phyloP scores from a whole-genome alignment of 371 early-diverging fungal species.

The Basidiobolus meristosporus region DNA sequence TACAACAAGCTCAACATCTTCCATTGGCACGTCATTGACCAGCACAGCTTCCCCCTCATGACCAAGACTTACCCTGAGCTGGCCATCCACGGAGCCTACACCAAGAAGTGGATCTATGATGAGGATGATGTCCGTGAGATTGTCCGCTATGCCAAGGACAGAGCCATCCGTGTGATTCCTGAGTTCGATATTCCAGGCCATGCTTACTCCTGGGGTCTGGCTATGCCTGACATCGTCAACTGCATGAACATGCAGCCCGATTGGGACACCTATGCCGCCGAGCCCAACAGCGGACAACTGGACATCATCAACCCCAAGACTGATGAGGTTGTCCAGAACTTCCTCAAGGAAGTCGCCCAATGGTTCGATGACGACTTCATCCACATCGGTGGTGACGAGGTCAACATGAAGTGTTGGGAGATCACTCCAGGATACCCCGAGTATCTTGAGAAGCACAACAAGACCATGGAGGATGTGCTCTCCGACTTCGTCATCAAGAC shows the following conservation, averaged over 20 bases:
- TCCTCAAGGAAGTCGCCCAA: conserved; percentile 35
- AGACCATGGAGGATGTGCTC: conserved; percentile 4
- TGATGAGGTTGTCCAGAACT: too few relatives aligned
- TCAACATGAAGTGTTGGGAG: conserved; percentile 45
- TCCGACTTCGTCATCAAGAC: conserved; percentile 8
- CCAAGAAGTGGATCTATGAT: neutral
- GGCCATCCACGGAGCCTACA: conserved; percentile 3
- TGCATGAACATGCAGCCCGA: conserved; percentile 22
- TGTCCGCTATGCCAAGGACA: conserved; percentile 36
- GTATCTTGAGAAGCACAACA: conserved; percentile 9
- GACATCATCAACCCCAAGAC: conserved; percentile 34
- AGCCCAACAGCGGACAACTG: conserved; percentile 54
- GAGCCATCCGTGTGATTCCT: conserved; percentile 55
- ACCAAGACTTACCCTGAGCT: conserved; percentile 32
- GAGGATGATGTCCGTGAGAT: conserved; percentile 31
- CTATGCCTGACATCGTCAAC: conserved; percentile 21
- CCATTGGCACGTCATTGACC: conserved; percentile 67
- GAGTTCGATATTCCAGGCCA: conserved; percentile 59
- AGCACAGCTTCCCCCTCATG: conserved; percentile 55
- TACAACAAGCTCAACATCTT: conserved; percentile 64
- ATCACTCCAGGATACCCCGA: conserved; percentile 8
- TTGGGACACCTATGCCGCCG: conserved; percentile 36
- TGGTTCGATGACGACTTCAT: conserved; percentile 24
- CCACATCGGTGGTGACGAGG: conserved; percentile 55
- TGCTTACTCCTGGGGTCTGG: conserved; percentile 15